Conservation (phyloP, 2,329 filamentous ascomycete species). For the Cercospora sp. region DNA sequence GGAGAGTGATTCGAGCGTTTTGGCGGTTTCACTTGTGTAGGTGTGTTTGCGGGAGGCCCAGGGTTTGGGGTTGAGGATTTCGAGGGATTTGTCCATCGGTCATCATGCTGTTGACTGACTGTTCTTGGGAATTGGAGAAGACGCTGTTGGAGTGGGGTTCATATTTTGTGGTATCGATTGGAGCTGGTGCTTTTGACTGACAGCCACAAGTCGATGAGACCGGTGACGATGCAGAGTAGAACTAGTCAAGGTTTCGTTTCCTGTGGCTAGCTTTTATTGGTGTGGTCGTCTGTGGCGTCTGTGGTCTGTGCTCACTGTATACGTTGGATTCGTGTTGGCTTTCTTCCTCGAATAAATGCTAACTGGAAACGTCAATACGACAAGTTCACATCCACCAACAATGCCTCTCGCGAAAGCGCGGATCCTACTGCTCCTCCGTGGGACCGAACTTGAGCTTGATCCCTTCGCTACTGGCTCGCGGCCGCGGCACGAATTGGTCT, state of each 20-base stretch:
- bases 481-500: slow-evolving; percentile 5
- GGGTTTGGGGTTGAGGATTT: slow-evolving; percentile 18
- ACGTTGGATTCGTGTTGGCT: not conserved
- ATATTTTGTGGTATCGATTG: not conserved
- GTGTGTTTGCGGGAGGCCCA: slow-evolving; percentile 19
- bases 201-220: not conserved
- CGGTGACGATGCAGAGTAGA: not conserved
- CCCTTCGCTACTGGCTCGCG: not conserved
- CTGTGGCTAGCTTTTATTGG: not conserved
- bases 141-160: not conserved
- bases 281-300: not conserved
- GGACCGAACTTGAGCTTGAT: not conserved
- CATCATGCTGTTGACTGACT: not conserved
- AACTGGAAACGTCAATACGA: not conserved
- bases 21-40: slow-evolving; percentile 13
- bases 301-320: not conserved
- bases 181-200: not conserved
- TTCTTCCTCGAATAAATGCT: not conserved
- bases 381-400: not conserved
- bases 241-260: not conserved
- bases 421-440: not conserved
- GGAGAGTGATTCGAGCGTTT: slow-evolving; percentile 9
- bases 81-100: slow-evolving; percentile 16
- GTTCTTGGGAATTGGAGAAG: not conserved
- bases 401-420: not conserved